phyloP scores from a whole-genome alignment of 2,329 filamentous ascomycete species.

The Capronia epimyces region DNA sequence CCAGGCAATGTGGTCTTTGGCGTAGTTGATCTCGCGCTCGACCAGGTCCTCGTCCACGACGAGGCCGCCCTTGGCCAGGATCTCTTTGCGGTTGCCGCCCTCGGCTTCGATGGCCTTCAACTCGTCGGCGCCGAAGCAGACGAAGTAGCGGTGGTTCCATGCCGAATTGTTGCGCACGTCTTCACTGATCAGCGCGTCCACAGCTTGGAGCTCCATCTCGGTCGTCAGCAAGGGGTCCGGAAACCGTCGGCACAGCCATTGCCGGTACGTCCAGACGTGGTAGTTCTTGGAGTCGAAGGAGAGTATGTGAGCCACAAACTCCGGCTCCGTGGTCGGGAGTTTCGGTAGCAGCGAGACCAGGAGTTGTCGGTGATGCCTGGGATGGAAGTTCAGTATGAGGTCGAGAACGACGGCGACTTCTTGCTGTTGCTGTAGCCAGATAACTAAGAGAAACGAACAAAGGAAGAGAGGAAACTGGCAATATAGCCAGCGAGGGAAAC shows the following conservation, averaged over 20 bases:
- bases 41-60: slow-evolving; percentile 58
- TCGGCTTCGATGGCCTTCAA: slow-evolving; percentile 39
- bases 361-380: slow-evolving; percentile 56
- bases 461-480: neutral
- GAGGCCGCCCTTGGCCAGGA: slow-evolving; percentile 16
- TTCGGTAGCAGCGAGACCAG: slow-evolving; percentile 52
- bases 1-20: slow-evolving; percentile 64
- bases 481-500: neutral
- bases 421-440: no score
- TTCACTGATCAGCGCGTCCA: slow-evolving; percentile 65
- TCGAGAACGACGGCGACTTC: slow-evolving; percentile 66
- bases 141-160: slow-evolving; percentile 93
- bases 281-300: slow-evolving; percentile 91
- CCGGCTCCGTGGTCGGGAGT: slow-evolving; percentile 61
- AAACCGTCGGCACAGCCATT: slow-evolving; percentile 66
- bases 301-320: slow-evolving; percentile 76
- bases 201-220: slow-evolving; percentile 59
- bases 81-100: slow-evolving; percentile 17
- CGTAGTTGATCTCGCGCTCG: slow-evolving; percentile 69
- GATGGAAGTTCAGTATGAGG: slow-evolving; percentile 56
- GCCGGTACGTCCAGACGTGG: slow-evolving; percentile 94
- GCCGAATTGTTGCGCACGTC: slow-evolving; percentile 95
- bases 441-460: neutral
- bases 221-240: slow-evolving; percentile 33
- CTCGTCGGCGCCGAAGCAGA: slow-evolving; percentile 64